phyloP scores from a whole-genome alignment of 1,139 yeast species.

The Sugiyamaella neomexicana region DNA sequence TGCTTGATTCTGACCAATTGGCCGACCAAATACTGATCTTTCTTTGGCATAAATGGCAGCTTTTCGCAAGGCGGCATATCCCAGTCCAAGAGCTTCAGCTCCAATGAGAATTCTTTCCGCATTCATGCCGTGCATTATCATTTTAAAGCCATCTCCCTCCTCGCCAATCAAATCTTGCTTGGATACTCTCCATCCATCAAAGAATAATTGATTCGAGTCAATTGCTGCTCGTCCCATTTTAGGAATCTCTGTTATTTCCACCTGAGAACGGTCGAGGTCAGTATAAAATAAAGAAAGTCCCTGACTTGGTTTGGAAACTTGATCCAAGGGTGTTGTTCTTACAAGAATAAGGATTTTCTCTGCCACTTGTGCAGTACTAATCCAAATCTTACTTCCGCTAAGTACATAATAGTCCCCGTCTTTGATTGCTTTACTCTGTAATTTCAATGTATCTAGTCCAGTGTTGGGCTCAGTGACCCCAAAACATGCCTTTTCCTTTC shows the following conservation, averaged over 20 bases:
- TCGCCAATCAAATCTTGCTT: slow-evolving; percentile 16
- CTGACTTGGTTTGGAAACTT: slow-evolving; percentile 15
- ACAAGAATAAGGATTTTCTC: slow-evolving; percentile 15
- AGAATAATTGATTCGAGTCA: slow-evolving; percentile 17
- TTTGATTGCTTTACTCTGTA: slow-evolving; percentile 14
- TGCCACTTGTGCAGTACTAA: slow-evolving; percentile 18
- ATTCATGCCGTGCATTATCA: slow-evolving; percentile 21
- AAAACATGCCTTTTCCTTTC: slow-evolving; percentile 17
- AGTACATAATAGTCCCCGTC: slow-evolving; percentile 15
- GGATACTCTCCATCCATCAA: slow-evolving; percentile 19
- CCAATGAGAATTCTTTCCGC: slow-evolving; percentile 18
- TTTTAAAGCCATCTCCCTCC: slow-evolving; percentile 17
- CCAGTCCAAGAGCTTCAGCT: slow-evolving; percentile 19
- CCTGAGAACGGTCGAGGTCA: slow-evolving; percentile 18
- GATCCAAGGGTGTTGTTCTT: slow-evolving; percentile 15
- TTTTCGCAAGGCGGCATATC: slow-evolving; percentile 16
- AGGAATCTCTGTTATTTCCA: slow-evolving; percentile 17
- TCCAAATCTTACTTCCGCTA: slow-evolving; percentile 18
- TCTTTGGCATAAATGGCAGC: slow-evolving; percentile 16
- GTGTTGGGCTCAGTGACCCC: slow-evolving; percentile 20
- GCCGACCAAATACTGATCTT: slow-evolving; percentile 16
- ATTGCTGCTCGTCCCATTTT: slow-evolving; percentile 18
- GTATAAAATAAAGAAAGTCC: slow-evolving; percentile 18
- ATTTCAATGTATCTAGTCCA: slow-evolving; percentile 16
- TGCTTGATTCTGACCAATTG: slow-evolving; percentile 20